Conservation (phyloP, 1,284 basidiomycete genomes). For the Trametes pubescens region DNA sequence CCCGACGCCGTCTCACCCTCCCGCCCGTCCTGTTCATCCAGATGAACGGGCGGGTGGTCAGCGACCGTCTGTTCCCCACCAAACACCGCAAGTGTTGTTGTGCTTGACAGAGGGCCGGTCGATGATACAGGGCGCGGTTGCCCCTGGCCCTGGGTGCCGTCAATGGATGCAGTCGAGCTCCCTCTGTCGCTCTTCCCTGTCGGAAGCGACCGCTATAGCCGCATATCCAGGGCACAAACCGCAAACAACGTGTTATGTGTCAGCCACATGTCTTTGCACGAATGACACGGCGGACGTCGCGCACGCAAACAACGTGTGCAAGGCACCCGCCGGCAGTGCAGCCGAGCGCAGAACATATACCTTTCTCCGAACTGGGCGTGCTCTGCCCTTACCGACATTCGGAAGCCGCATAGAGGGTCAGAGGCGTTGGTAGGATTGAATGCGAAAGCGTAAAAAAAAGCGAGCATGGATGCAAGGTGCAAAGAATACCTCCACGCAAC, state of each 20-base stretch:
- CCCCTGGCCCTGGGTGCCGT: background rate
- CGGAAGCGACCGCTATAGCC: background rate
- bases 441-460: background rate
- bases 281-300: background rate
- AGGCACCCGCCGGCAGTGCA: background rate
- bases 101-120: background rate
- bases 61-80: background rate
- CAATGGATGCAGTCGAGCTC: background rate
- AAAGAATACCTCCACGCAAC: background rate
- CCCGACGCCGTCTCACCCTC: conserved; percentile 3
- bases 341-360: background rate
- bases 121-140: background rate
- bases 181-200: background rate
- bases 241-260: background rate
- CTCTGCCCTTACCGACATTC: background rate
- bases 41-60: background rate
- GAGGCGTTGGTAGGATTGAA: background rate
- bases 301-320: background rate
- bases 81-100: background rate
- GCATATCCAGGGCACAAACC: background rate
- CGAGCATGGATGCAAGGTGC: background rate
- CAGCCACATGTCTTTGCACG: background rate
- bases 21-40: background rate
- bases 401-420: background rate
- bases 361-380: background rate